Evolutionary conservation across 2,329 filamentous ascomycete species (phyloP).

Genomic region (Colletotrichum brevisporum): DNA sequence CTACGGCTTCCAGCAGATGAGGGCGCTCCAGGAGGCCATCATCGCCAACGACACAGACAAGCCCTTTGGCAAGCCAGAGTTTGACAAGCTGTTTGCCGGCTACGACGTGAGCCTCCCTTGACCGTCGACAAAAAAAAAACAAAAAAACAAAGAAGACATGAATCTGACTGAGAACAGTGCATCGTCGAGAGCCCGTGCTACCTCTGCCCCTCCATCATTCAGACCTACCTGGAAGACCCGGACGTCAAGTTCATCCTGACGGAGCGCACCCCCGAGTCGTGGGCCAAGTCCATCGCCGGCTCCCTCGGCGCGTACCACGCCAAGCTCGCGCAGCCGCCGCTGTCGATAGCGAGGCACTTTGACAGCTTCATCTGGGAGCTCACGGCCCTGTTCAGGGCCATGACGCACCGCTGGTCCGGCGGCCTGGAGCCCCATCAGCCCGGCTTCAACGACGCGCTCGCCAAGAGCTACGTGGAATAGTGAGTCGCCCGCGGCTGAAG

Average conservation of each 20-base stretch:
- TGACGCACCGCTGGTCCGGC: constrained; percentile 34
- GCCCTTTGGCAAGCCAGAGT: constrained; percentile 52
- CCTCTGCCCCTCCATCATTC: constrained; percentile 48
- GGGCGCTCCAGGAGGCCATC: constrained; percentile 50
- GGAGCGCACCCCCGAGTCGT: constrained; percentile 52
- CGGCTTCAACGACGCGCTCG: constrained; percentile 23
- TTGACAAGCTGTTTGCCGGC: constrained; percentile 56
- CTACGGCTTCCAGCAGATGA: constrained; percentile 44
- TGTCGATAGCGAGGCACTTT: constrained; percentile 35
- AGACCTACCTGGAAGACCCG: constrained; percentile 46
- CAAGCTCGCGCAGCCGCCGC: constrained; percentile 29
- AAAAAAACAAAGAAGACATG: not conserved
- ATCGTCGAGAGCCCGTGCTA: constrained; percentile 43
- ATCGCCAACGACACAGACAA: constrained; percentile 44
- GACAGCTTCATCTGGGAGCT: constrained; percentile 36
- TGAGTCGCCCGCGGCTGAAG: not conserved
- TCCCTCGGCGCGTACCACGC: constrained; percentile 41
- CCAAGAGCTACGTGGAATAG: constrained; percentile 32
- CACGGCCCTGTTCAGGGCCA: constrained; percentile 31
- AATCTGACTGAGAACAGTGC: constrained; percentile 7
- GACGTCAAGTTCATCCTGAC: constrained; percentile 54
- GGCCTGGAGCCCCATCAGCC: constrained; percentile 22
- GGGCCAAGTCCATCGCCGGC: constrained; percentile 49
- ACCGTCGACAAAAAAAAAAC: too few relatives aligned
- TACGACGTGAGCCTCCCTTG: constrained; percentile 47